Evolutionary conservation across 352 stramenopile genomes (phyloP), one percentile per base, ranked within the genome.

Genomic region (Phytopythium aichiense): DNA sequence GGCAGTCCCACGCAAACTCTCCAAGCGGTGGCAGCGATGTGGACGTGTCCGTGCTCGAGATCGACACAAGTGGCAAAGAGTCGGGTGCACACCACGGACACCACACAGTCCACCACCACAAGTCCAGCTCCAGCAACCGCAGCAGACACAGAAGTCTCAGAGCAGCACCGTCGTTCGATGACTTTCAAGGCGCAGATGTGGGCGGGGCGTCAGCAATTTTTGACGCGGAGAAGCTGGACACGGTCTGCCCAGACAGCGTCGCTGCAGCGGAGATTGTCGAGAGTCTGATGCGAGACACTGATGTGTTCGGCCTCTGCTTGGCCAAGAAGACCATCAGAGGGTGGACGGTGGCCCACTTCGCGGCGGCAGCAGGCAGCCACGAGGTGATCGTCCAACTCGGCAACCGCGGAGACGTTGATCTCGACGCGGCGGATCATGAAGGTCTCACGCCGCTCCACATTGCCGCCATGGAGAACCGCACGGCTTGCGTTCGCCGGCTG

Each of bases 371-470:
- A 2, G 81, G 77, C 3, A 88, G 88, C 60, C 71, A 88, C 50
- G 73, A 83, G 22, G 56, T 90, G 15, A 42, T 89, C 22, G 61
- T 43, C 12, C 48, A 69, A 28, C 31, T 90, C 0, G 71, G 70
- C 53, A 72, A 73, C 45, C 58, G 61, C 1, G 58, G 67, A 3
- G 60, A 72, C 5, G 66, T 81, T 37, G 71, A 89, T 33, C 38
- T 83, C 3, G 51, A 89, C 16, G 66, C 68, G 4, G 60, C 66
- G 15, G 81, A 72, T 11, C 69, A 69, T n/a, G 68, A 78, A 31
- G 57, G 58, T 1, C 64, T 87, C 50, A 92, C 83, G 7, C 79
- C 81, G 20, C 69, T 92, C 25, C 81, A 92, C 30, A 61, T 91
- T 49, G 83, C 81, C 35, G 79, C 79, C 2, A 68, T 66, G 22